Base-by-base conservation (phyloP, 2,329 filamentous ascomycete genomes). In the Dactylellina leptospora region DNA sequence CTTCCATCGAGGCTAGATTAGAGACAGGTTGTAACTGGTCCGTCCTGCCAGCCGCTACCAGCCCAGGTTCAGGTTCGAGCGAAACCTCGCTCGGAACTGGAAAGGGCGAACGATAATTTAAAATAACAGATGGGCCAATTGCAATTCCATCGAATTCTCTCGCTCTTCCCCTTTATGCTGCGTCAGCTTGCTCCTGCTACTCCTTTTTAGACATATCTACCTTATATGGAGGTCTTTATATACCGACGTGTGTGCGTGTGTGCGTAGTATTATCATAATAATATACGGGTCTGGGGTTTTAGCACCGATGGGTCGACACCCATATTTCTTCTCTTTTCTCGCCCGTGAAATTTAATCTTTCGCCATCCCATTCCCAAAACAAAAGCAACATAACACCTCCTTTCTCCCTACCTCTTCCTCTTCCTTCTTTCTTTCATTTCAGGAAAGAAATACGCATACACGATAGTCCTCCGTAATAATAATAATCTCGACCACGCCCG, bases 111-210 rank as follows among this genome's bases (percentile, higher is more conserved):
- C 40, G 40, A 45, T n/a, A 45, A 55, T 55, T 40, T 23, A 27
- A 42, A 55, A 55, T 53, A 53, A 53, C 48, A 38, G 48, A 55
- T 42, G 45, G 45, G 45, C 45, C 45, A 48, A 55, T 42, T 36
- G n/a, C n/a, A n/a, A n/a, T n/a, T 11, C 51, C 33, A 42, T 42
- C 23, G 51, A 54, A 16, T 36, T 6, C 13, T 55, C 13, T 16
- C 22, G 11, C 13, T 44, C 36, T 66, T 66, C 61, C 61, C 61
- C 61, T 66, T 66, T 58, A 42, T 51, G 61, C 44, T 66, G 61
- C 61, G 25, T 66, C 61, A 58, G 51, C 50, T 64, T 30, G 33
- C 33, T 42, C 30, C 30, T 38, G 28, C 8, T 18, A 13, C 33
- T 55, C 22, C 36, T 42, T 27, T 42, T 42, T 28, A 6, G 6